phyloP scores from a whole-genome alignment of 352 stramenopile genomes.

The Pythium sukuiense region DNA sequence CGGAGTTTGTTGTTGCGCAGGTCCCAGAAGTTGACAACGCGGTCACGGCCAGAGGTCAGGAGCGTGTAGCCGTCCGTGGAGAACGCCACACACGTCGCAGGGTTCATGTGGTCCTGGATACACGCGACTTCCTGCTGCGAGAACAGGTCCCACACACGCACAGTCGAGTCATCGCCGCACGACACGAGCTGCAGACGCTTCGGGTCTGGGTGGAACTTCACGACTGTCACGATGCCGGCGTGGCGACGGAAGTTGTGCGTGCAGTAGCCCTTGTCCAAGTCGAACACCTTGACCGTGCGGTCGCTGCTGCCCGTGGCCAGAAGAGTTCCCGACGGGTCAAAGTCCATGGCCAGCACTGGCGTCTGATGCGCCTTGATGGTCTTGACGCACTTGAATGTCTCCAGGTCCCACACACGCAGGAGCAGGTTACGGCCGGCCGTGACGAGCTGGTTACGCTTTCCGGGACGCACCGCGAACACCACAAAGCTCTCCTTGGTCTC shows the following conservation, averaged over 20 bases:
- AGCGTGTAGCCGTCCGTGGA: slow-evolving; percentile 82
- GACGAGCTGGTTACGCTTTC: slow-evolving; percentile 73
- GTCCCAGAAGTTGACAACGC: slow-evolving; percentile 92
- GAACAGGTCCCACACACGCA: slow-evolving; percentile 87
- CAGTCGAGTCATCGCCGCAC: slow-evolving; percentile 67
- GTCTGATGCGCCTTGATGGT: slow-evolving; percentile 79
- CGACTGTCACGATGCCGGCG: slow-evolving; percentile 83
- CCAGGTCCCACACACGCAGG: slow-evolving; percentile 82
- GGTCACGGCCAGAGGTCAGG: slow-evolving; percentile 91
- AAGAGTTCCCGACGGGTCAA: slow-evolving; percentile 90
- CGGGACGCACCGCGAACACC: slow-evolving; percentile 72
- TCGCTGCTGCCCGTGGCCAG: slow-evolving; percentile 96
- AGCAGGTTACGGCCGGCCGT: slow-evolving; percentile 84
- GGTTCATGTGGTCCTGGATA: slow-evolving; percentile 94
- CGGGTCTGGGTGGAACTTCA: slow-evolving; percentile 81
- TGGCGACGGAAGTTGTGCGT: slow-evolving; percentile 93
- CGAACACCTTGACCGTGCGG: slow-evolving; percentile 93
- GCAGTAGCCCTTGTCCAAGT: slow-evolving; percentile 91
- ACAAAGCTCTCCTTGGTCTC: slow-evolving; percentile 86
- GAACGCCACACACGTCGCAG: slow-evolving; percentile 93
- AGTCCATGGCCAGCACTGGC: slow-evolving; percentile 84
- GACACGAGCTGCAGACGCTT: slow-evolving; percentile 72
- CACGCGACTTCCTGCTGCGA: slow-evolving; percentile 82
- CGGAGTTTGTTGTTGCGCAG: slow-evolving; percentile 78
- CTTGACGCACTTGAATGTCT: slow-evolving; percentile 72